A percentile compares a stretch with the other conserved stretches of the same genome.
phyloP scores from a whole-genome alignment of 1,284 basidiomycete genomes.

The Heterobasidion irregulare region DNA sequence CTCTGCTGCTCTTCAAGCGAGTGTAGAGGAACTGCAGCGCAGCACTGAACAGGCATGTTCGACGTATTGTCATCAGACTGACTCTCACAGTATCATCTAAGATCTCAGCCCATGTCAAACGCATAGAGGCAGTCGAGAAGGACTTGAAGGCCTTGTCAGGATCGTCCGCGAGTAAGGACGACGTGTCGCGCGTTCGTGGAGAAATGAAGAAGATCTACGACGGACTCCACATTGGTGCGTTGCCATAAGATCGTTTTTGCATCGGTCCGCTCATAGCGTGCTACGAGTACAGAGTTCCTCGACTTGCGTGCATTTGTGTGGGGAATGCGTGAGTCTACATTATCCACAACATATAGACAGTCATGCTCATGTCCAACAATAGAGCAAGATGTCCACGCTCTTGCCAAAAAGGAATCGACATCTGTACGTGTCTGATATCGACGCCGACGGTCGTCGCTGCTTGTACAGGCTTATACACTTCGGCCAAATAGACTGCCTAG shows the following conservation, averaged over 20 bases:
- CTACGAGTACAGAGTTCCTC: slow-evolving; percentile 49
- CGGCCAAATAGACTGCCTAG: neutral
- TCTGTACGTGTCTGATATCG: slow-evolving; percentile 40
- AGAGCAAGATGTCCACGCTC: slow-evolving; percentile 77
- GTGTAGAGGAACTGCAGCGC: slow-evolving; percentile 79
- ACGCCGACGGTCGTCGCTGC: neutral
- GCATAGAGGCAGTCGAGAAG: slow-evolving; percentile 85
- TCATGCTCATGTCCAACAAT: neutral
- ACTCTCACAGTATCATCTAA: slow-evolving; percentile 19
- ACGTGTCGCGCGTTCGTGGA: slow-evolving; percentile 62
- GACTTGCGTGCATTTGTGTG: slow-evolving; percentile 72
- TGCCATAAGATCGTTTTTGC: neutral
- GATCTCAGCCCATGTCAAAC: slow-evolving; percentile 78
- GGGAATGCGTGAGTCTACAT: slow-evolving; percentile 66
- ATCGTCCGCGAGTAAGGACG: slow-evolving; percentile 66
- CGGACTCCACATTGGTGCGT: slow-evolving; percentile 66
- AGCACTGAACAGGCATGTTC: slow-evolving; percentile 70
- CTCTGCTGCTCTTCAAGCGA: slow-evolving; percentile 74
- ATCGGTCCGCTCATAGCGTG: slow-evolving; percentile 1
- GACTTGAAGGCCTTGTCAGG: slow-evolving; percentile 74
- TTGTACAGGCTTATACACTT: neutral
- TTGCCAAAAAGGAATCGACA: slow-evolving; percentile 63
- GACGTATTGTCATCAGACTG: neutral
- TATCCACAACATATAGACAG: neutral
- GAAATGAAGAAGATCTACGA: slow-evolving; percentile 86